Conservation (phyloP, 805 yeast genomes). For the Naumovozyma dairenensis region DNA sequence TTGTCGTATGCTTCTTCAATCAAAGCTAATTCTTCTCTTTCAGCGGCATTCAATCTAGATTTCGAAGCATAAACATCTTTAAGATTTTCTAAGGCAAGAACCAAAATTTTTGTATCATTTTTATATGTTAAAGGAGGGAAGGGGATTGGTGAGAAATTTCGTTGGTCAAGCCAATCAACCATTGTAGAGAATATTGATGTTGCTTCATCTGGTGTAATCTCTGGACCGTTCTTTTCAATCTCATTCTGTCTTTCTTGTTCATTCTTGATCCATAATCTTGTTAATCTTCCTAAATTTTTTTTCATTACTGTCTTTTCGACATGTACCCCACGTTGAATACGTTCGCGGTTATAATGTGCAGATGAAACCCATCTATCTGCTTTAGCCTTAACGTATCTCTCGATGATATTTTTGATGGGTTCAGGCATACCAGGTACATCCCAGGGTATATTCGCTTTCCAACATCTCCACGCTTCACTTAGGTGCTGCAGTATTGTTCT, state of each 20-base stretch:
- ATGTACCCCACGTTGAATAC: conserved; percentile 80
- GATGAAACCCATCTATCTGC: conserved; percentile 96
- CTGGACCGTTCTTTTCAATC: conserved; percentile 80
- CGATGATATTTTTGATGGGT: conserved; percentile 78
- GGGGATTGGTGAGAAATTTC: conserved; percentile 79
- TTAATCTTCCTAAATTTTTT: conserved; percentile 84
- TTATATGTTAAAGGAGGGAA: conserved; percentile 89
- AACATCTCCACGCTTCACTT: conserved; percentile 98
- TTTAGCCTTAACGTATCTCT: conserved; percentile 84
- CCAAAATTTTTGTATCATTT: conserved; percentile 84
- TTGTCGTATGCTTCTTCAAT: conserved; percentile 95
- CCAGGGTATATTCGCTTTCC: conserved; percentile 99
- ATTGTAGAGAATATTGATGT: conserved; percentile 75
- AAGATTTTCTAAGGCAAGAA: conserved; percentile 79
- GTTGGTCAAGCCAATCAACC: conserved; percentile 84
- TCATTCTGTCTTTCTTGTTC: conserved; percentile 84
- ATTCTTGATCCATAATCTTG: conserved; percentile 83
- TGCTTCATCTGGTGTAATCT: conserved; percentile 77
- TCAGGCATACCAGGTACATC: conserved; percentile 92
- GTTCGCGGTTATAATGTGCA: conserved; percentile 84
- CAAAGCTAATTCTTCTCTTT: conserved; percentile 84
- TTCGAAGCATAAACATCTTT: conserved; percentile 71
- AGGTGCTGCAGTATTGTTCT: conserved; percentile 84
- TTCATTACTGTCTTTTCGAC: conserved; percentile 91
- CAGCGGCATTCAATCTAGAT: conserved; percentile 71